These are phyloP conservation scores for Amanita thiersii DNA, from an alignment of 768 basidiomycete genomes.

Conservation along the genomic window DNA sequence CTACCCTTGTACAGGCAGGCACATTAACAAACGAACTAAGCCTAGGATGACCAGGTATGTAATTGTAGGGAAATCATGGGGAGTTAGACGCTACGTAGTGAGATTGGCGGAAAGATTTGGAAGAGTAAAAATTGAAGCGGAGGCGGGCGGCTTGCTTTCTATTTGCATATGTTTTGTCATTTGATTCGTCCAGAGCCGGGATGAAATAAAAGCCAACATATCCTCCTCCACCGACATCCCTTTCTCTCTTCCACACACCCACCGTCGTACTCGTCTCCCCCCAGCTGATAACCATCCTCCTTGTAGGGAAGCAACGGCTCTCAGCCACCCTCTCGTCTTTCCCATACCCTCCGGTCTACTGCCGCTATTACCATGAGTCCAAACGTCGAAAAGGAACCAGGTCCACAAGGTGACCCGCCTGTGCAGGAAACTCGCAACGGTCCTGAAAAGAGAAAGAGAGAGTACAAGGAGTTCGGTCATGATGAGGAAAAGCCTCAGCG, in stretches of 20 bases:
- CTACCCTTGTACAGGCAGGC: no score
- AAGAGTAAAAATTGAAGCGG: neutral
- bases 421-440: conserved; percentile 18
- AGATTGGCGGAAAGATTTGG: neutral
- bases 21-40: no score
- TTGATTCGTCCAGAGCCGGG: conserved; percentile 16
- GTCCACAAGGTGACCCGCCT: conserved; percentile 42
- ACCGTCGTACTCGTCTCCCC: conserved; percentile 11
- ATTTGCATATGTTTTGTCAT: conserved; percentile 17
- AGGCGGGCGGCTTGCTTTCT: conserved; percentile 7
- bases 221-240: conserved; percentile 14
- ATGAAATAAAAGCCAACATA: conserved; percentile 21
- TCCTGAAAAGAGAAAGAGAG: conserved; percentile 58
- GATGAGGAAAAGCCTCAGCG: conserved; percentile 62
- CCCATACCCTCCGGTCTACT: conserved; percentile 16
- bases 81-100: no score
- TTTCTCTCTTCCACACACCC: conserved; percentile 13
- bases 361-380: conserved; percentile 22
- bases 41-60: no score
- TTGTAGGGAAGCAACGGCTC: conserved; percentile 15
- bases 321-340: conserved; percentile 17
- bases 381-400: conserved; percentile 60
- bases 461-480: conserved; percentile 83
- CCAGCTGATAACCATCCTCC: conserved; percentile 6
- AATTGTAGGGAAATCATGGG: no score